Conservation (phyloP, 345 rosid genomes). For the Murraya koenigii region DNA sequence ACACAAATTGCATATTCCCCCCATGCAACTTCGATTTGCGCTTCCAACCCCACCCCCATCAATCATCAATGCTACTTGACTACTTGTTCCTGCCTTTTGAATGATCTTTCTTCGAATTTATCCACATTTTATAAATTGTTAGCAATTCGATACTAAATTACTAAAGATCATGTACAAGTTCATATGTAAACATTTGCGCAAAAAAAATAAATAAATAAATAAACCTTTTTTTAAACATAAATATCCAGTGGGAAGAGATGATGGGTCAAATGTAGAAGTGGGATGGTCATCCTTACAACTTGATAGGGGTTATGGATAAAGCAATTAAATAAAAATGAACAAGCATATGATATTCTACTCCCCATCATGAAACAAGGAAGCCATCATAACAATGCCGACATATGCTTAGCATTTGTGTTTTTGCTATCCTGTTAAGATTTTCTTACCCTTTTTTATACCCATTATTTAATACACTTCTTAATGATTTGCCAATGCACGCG, state of each 20-base stretch:
- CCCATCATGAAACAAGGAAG: conserved; percentile 27
- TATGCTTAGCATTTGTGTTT: background rate
- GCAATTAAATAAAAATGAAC: conserved; percentile 19
- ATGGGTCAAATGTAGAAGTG: conserved; percentile 11
- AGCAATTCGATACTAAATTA: too few species aligned
- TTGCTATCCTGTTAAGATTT: conserved; percentile 16
- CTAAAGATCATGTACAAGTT: too few species aligned
- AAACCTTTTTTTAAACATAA: too few species aligned
- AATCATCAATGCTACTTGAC: conserved; percentile 2
- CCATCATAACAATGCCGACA: background rate
- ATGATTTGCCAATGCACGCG: conserved; percentile 23
- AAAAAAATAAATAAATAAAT: too few species aligned
- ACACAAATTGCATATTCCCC: background rate
- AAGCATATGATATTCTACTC: conserved; percentile 8
- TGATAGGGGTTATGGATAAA: conserved; percentile 21
- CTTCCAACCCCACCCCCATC: background rate
- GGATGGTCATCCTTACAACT: conserved; percentile 13
- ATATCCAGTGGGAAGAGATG: background rate
- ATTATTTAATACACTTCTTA: background rate
- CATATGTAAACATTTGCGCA: too few species aligned
- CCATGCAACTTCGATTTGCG: background rate
- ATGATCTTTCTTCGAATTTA: too few species aligned
- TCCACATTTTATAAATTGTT: too few species aligned
- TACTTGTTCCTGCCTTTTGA: too few species aligned
- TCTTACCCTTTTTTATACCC: background rate